These are phyloP conservation scores for Magnusiomyces magnusii DNA, from an alignment of 1,139 yeast genomes.

Conservation along the genomic window DNA sequence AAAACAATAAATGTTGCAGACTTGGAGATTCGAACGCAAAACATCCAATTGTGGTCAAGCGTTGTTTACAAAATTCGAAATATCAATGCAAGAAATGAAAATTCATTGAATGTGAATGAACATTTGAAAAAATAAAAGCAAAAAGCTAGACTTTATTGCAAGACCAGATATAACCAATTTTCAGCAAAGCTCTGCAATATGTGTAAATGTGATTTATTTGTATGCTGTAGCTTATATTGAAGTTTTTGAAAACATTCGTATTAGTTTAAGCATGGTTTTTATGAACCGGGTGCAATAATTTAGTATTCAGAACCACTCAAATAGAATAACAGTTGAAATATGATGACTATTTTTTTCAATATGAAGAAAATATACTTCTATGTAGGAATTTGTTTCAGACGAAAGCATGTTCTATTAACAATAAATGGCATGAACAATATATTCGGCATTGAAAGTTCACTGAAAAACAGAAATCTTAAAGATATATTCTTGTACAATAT, in stretches of 20 bases:
- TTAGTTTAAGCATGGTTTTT: conserved; percentile 89
- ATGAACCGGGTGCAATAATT: conserved; percentile 76
- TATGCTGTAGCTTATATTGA: conserved; percentile 79
- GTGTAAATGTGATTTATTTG: conserved; percentile 74
- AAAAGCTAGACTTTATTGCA: no score
- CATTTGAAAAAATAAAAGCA: conserved; percentile 83
- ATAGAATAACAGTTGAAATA: conserved; percentile 82
- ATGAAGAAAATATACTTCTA: conserved; percentile 89
- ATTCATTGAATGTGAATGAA: no score
- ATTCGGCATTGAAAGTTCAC: conserved; percentile 93
- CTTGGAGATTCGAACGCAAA: no score
- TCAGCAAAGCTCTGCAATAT: conserved; percentile 87
- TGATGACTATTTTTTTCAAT: conserved; percentile 71
- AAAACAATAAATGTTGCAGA: conserved; percentile 83
- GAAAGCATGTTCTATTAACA: conserved; percentile 89
- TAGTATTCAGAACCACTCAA: conserved; percentile 90
- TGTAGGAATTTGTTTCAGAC: conserved; percentile 93
- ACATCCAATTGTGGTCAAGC: no score
- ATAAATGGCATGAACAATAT: conserved; percentile 91
- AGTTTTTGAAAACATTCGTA: conserved; percentile 75
- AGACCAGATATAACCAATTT: conserved; percentile 96
- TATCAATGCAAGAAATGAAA: no score
- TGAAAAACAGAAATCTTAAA: conserved; percentile 87
- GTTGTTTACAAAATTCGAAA: no score
- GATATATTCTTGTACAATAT: conserved; percentile 97